Evolutionary conservation across 164 flowering plant species (phyloP).

Genomic region (Stephania cephalantha): DNA sequence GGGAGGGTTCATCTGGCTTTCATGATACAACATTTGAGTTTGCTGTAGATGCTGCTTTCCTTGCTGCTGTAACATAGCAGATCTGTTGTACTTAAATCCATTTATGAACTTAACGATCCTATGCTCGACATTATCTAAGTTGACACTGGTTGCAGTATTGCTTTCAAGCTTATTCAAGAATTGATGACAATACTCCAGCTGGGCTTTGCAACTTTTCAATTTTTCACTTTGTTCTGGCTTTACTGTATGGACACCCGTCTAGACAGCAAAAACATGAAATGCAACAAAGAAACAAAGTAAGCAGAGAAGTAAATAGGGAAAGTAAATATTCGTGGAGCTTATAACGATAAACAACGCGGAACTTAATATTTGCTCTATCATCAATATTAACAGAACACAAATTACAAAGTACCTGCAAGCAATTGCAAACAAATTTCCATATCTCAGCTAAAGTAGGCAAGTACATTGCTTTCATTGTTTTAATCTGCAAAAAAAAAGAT

Average conservation of each 20-base stretch:
- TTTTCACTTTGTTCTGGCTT: constrained; percentile 49
- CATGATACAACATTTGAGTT: constrained; percentile 57
- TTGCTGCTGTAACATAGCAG: constrained; percentile 38
- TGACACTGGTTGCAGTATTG: constrained; percentile 25
- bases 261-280: constrained; percentile 27
- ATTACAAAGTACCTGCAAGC: constrained; percentile 49
- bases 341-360: neutral
- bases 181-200: constrained; percentile 43
- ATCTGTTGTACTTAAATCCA: constrained; percentile 38
- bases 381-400: neutral
- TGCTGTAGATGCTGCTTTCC: constrained; percentile 40
- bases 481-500: constrained; percentile 38
- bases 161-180: constrained; percentile 39
- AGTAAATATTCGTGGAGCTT: neutral
- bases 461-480: constrained; percentile 61
- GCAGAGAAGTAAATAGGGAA: neutral
- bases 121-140: constrained; percentile 47
- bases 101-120: constrained; percentile 42
- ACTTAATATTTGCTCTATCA: neutral
- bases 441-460: constrained; percentile 45
- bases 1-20: constrained; percentile 53
- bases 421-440: constrained; percentile 48
- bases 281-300: constrained; percentile 15
- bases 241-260: constrained; percentile 29
- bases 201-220: constrained; percentile 31